A percentile compares a stretch with the other conserved stretches of the same genome.
phyloP scores from a whole-genome alignment of 78 protist species.

The Dictyostelium intermedium region DNA sequence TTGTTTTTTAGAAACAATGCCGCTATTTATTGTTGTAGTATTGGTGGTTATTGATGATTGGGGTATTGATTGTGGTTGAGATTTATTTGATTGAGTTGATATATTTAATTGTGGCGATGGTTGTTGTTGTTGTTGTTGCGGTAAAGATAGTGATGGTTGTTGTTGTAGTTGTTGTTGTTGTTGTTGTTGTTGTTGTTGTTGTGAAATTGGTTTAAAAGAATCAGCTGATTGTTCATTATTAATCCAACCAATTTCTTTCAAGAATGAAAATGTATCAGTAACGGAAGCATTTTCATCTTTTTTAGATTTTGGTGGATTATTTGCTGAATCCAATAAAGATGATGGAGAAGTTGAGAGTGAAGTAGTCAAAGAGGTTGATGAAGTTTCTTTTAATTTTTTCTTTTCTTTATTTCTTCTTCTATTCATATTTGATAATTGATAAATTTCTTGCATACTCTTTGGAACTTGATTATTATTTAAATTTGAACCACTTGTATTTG shows the following conservation, averaged over 20 bases:
- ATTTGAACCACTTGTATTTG: not conserved
- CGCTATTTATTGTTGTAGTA: not conserved
- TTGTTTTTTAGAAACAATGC: not conserved
- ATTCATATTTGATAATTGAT: constrained; percentile 70
- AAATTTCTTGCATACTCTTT: constrained; percentile 82
- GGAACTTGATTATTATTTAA: constrained; percentile 41
- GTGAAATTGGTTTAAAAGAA: not conserved
- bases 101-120: constrained; percentile 7
- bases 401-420: constrained; percentile 71
- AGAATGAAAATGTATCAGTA: constrained; percentile 50
- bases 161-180: not conserved
- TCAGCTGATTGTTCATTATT: constrained; percentile 19
- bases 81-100: not conserved
- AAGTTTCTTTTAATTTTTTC: constrained; percentile 58
- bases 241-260: constrained; percentile 84
- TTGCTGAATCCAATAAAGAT: not conserved
- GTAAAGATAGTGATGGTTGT: not conserved
- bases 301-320: constrained; percentile 5
- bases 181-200: not conserved
- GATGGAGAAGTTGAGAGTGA: not conserved
- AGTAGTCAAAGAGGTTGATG: not conserved
- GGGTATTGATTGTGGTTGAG: not conserved
- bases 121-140: not conserved
- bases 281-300: constrained; percentile 4
- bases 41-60: constrained; percentile 6